Conservation (phyloP, 2,329 filamentous ascomycete species). For the Aspergillus fischeri region DNA sequence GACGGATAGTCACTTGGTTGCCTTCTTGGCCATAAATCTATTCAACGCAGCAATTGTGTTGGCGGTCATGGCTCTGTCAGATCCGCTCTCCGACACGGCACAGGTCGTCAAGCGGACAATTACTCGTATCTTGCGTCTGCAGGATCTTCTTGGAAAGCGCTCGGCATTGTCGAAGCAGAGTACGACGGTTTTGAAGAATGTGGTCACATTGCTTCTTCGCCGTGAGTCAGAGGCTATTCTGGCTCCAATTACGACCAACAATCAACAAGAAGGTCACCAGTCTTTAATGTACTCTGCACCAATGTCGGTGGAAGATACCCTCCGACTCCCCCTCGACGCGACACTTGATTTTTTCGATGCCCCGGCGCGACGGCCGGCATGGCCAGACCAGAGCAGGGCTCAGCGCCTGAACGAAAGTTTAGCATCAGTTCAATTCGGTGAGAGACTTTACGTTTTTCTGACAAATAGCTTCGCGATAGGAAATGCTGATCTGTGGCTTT, state of each 20-base stretch:
- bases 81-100: conserved; percentile 40
- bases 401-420: conserved; percentile 22
- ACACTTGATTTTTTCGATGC: conserved; percentile 6
- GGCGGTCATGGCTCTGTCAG: conserved; percentile 39
- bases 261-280: conserved; percentile 1
- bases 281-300: not conserved
- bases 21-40: conserved; percentile 44
- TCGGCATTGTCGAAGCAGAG: conserved; percentile 36
- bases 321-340: conserved; percentile 18
- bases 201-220: conserved; percentile 21
- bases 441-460: not conserved
- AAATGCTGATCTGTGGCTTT: not conserved
- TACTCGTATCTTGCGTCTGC: conserved; percentile 40
- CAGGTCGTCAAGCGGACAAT: conserved; percentile 43
- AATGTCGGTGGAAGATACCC: conserved; percentile 22
- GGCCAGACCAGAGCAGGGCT: conserved; percentile 8
- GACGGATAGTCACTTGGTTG: conserved; percentile 41
- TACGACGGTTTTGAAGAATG: conserved; percentile 19
- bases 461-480: not conserved
- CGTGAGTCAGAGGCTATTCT: conserved; percentile 23
- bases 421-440: conserved; percentile 21
- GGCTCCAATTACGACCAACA: conserved; percentile 13
- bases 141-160: conserved; percentile 33
- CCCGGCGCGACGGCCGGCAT: conserved; percentile 1
- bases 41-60: conserved; percentile 45